phyloP scores from a whole-genome alignment of 169 alveolate genomes.

The Plasmodium gallinaceum region DNA sequence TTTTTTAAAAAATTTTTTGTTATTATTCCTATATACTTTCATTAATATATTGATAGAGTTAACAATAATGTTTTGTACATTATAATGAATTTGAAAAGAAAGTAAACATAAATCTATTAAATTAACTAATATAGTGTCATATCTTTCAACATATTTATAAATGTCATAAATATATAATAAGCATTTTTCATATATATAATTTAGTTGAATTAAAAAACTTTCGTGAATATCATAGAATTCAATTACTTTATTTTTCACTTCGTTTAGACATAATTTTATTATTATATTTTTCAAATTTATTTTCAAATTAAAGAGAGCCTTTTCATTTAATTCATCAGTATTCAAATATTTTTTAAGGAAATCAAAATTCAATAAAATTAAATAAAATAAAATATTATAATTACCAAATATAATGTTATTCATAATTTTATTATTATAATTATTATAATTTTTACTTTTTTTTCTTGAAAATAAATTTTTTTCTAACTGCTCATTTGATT shows the following conservation, averaged over 20 bases:
- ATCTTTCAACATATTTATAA: conserved; percentile 47
- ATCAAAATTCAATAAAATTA: conserved; percentile 36
- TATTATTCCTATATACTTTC: conserved; percentile 19
- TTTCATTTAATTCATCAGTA: conserved; percentile 31
- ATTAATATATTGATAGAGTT: conserved; percentile 40
- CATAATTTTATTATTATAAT: conserved; percentile 14
- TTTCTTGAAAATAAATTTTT: neutral
- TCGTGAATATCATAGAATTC: conserved; percentile 68
- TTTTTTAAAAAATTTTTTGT: conserved; percentile 31
- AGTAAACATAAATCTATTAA: conserved; percentile 34
- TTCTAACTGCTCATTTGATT: neutral
- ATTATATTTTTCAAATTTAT: conserved; percentile 42
- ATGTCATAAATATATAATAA: conserved; percentile 40
- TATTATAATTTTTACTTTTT: conserved; percentile 9
- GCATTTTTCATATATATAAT: conserved; percentile 44
- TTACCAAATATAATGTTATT: conserved; percentile 45
- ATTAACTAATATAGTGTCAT: conserved; percentile 56
- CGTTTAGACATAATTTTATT: conserved; percentile 23
- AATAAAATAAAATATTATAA: conserved; percentile 47
- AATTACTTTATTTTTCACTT: conserved; percentile 57
- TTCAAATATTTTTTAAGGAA: conserved; percentile 43
- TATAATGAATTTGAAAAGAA: conserved; percentile 52
- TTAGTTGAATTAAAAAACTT: conserved; percentile 35
- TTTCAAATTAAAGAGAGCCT: conserved; percentile 32
- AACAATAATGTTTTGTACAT: conserved; percentile 40